Evolutionary conservation across 352 stramenopile species (phyloP), one percentile per base, ranked within the genome.

Genomic region (Hyaloperonospora brassicae): DNA sequence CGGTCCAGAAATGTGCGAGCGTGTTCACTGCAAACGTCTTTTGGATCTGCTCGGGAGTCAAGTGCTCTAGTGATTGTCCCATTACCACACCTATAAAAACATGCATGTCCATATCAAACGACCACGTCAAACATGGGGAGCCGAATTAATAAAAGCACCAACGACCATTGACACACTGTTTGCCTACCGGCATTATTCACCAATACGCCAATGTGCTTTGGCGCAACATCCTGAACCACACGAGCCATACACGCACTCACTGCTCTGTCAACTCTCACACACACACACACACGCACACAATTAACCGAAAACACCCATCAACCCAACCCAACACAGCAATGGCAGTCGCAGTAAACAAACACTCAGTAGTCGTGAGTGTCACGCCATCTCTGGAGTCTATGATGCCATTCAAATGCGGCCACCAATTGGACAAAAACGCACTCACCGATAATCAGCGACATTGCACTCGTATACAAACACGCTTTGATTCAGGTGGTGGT

Each of bases 1-100:
- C 47, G 49, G 74, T 84, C 80, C 77, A 91, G 41, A 91, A 91
- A 51, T 93, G 83, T 35, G 77, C 72, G 17, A 91, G 39, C 36
- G 76, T 76, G 55, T 82, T 88, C 39, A 88, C 76, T 1, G 50
- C 64, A 48, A 86, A 80, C 34, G 73, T 86, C 24, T 64, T 62
- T 23, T 70, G 66, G 45, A 88, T 70, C 31, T 85, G 62, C 24
- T 58, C 43, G 7, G 68, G 48, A 5, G 67, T 73, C 50, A 86
- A 67, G 25, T 72, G 59, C 34, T 64, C 30, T 12, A 86, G 57
- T 31, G 62, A 57, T 13, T 61, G 59, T 13, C 80, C 74, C 24
- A 61, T 46, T 17, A 87, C 70, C 36, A 87, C 52, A 42, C 77
- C 76, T 72, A 35, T 24, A 10, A 6, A 24, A n/a, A 44, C n/a